Evolutionary conservation across 495 filamentous ascomycete species (phyloP).

Genomic region (Penicillium atrosanguineum): DNA sequence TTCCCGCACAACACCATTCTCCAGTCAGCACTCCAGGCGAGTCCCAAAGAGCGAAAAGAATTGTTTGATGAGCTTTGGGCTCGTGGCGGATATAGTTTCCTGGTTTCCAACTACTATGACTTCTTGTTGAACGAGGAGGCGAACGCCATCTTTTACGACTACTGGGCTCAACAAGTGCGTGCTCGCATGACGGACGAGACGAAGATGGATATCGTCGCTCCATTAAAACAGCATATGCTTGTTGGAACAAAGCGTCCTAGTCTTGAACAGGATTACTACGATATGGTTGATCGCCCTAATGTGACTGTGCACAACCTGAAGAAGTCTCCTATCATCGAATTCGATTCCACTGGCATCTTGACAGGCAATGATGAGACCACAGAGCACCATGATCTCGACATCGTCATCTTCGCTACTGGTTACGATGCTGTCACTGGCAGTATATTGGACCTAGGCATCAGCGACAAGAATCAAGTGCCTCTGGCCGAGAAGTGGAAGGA

Average conservation of each 20-base stretch:
- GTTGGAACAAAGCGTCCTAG: constrained; percentile 53
- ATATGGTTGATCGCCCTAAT: constrained; percentile 51
- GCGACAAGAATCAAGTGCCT: constrained; percentile 33
- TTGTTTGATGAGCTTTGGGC: constrained; percentile 48
- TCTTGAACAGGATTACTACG: constrained; percentile 55
- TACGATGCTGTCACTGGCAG: constrained; percentile 54
- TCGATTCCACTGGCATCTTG: constrained; percentile 45
- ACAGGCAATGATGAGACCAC: constrained; percentile 26
- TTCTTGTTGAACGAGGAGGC: constrained; percentile 39
- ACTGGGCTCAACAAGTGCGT: constrained; percentile 51
- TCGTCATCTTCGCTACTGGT: constrained; percentile 52
- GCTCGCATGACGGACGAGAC: constrained; percentile 45
- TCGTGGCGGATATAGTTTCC: constrained; percentile 48
- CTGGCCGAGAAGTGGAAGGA: constrained; percentile 48
- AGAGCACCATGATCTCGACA: constrained; percentile 42
- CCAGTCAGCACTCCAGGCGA: constrained; percentile 44
- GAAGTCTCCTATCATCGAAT: constrained; percentile 41
- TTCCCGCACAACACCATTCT: constrained; percentile 40
- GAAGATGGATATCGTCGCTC: constrained; percentile 51
- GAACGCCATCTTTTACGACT: constrained; percentile 51
- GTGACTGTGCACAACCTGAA: constrained; percentile 50
- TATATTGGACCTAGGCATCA: constrained; percentile 44
- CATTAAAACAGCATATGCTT: constrained; percentile 40
- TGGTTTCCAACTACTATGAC: constrained; percentile 51
- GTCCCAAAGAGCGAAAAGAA: constrained; percentile 41